Base-by-base conservation (phyloP, 306 rosid genomes). In the Cajanus cajan region DNA sequence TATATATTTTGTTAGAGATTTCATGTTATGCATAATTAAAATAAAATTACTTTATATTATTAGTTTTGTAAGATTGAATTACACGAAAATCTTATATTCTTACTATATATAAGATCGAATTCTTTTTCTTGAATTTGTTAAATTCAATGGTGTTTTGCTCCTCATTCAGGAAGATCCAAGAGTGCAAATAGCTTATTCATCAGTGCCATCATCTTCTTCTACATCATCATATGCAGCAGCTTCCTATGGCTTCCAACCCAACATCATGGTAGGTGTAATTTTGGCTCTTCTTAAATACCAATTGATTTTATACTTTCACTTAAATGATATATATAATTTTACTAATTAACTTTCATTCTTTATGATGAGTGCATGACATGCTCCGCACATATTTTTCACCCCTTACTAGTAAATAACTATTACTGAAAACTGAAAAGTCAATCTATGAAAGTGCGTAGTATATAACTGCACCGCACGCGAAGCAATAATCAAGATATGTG, bases 81-180 rank as follows among this genome's bases (percentile, higher is more conserved):
- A 28, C 2, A 28, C 31, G 3, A 28, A 28, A 28, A 28, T 28
- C 31, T 28, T 3, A 28, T 28, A 3, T 28, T 28, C 31, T 28
- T 28, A 28, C 1, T 28, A 28, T 28, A 28, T n/a, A n/a, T n/a
- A n/a, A n/a, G n/a, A n/a, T n/a, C n/a, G n/a, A 2, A 52, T 55
- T 39, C 16, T 39, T n/a, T 54, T 48, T 37, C 36, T 50, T 36
- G 8, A 33, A 19, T 44, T 54, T 34, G 1, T 33, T 8, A 4
- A n/a, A 58, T 71, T 50, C 37, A 4, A 62, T 68, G 51, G 55
- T 58, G 1, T 4, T 55, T 57, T 71, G 74, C n/a, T 24, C 5
- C 34, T 64, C 41, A 16, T 25, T 83, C 89, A 88, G 96, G 96
- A 88, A 44, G 94, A 94, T 76, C 87, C 84, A 76, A 87, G 89